Conservation (phyloP, 2,329 filamentous ascomycete genomes). For the Coleophoma eucalyptorum region DNA sequence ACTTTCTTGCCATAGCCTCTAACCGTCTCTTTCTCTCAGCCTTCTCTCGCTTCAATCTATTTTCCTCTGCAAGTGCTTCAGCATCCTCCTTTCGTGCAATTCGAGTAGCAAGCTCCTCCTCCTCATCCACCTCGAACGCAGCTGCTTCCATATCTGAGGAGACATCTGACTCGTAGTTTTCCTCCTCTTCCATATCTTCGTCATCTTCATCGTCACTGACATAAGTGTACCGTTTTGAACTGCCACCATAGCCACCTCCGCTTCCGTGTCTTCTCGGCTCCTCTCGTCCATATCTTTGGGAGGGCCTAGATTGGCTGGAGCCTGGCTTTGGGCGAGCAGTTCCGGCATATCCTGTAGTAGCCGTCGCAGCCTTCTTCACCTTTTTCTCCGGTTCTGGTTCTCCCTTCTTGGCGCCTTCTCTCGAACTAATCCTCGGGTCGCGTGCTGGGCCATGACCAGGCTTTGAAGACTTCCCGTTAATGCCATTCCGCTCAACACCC, state of each 20-base stretch:
- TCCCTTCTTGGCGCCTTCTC: conserved; percentile 18
- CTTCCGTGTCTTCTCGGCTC: conserved; percentile 2
- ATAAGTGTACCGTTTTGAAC: conserved; percentile 31
- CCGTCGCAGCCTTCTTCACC: conserved; percentile 55
- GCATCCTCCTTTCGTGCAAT: conserved; percentile 66
- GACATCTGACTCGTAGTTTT: conserved; percentile 59
- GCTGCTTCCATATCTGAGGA: conserved; percentile 80
- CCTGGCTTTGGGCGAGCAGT: conserved; percentile 57
- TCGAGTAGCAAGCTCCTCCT: conserved; percentile 60
- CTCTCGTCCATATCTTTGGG: conserved; percentile 6
- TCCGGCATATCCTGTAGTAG: conserved; percentile 63
- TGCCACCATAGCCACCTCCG: conserved; percentile 17
- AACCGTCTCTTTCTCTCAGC: conserved; percentile 38
- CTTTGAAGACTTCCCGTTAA: conserved; percentile 21
- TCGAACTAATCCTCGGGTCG: conserved; percentile 12
- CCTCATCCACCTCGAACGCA: conserved; percentile 67
- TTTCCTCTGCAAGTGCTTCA: conserved; percentile 59
- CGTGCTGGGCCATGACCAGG: conserved; percentile 7
- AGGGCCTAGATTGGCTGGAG: conserved; percentile 27
- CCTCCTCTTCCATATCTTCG: conserved; percentile 55
- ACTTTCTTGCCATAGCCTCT: conserved; percentile 25
- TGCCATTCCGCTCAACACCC: conserved; percentile 13
- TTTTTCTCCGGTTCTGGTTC: conserved; percentile 46
- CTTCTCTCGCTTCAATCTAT: conserved; percentile 58
- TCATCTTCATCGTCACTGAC: conserved; percentile 35